Conservation (phyloP, 2,329 filamentous ascomycete species). For the Xylaria sp. region DNA sequence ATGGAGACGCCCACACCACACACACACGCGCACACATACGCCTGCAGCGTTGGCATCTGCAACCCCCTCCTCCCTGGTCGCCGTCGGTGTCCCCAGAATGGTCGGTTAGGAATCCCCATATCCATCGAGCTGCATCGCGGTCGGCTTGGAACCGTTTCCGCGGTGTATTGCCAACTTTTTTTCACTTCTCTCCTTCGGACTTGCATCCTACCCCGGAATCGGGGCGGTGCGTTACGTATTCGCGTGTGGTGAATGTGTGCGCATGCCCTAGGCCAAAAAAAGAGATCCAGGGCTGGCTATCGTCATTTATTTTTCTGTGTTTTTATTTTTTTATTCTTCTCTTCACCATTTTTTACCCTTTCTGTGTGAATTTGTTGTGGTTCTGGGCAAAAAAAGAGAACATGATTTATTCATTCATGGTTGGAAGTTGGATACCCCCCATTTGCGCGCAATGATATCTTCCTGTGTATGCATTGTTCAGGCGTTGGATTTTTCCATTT, state of each 20-base stretch:
- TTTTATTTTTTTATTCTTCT: neutral
- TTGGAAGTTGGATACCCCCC: neutral
- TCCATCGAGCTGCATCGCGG: neutral
- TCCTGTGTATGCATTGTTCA: neutral
- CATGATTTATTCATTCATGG: too few species aligned
- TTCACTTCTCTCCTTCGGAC: neutral
- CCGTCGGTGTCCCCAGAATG: neutral
- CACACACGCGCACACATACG: neutral
- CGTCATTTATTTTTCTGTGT: too few species aligned
- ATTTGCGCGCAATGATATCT: neutral
- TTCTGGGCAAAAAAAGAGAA: neutral
- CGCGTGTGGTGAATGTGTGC: too few species aligned
- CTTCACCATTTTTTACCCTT: neutral
- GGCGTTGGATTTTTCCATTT: too few species aligned
- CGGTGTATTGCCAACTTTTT: neutral
- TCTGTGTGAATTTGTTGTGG: too few species aligned
- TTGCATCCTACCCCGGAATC: too few species aligned
- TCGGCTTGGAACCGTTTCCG: neutral
- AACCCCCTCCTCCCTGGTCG: neutral
- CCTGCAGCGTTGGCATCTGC: neutral
- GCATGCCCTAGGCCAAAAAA: too few species aligned
- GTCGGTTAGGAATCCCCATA: neutral
- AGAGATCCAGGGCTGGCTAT: too few species aligned
- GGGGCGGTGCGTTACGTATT: too few species aligned
- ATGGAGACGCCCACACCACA: too few species aligned